Base-by-base conservation (phyloP, 1,139 yeast genomes). In the Debaryomyces singareniensis region DNA sequence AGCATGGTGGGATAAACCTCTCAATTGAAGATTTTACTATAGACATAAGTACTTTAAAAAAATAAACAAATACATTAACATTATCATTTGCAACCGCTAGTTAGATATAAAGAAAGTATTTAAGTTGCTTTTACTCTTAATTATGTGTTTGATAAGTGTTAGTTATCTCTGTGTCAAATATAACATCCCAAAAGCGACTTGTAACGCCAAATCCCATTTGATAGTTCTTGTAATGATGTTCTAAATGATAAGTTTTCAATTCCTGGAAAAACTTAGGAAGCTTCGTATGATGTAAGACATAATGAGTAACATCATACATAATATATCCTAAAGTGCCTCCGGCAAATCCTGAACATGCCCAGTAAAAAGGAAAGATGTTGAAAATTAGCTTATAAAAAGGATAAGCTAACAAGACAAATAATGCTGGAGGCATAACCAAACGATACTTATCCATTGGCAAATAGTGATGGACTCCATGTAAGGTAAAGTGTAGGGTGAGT, bases 181-280 rank as follows among this genome's bases (percentile, higher is more conserved):
- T 84, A 27, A 65, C 72, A 57, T 91, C 98, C 98, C 98, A 91
- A 58, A 86, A 86, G 60, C 74, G 76, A 37, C 87, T 74, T 25
- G 97, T 85, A 37, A 91, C 97, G 44, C 99, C 99, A 46, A 86
- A 91, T 2, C 97, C 99, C 49, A 87, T 61, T 57, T 91, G 95
- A 57, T 85, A 93, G 58, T 93, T 89, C 65, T 89, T 89, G 68
- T 91, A 91, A 53, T 91, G 99, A 57, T 91, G 99, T 55, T 89
- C 97, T 58, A 91, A 71, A 58, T 91, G 99, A 52, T 85, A 79
- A 31, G 82, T 84, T 61, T 91, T 91, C 49, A 86, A 63, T 24
- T 74, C 77, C 53, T 85, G 89, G 58, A 85, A 64, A 51, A 67
- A 82, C 28, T 62, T 50, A 13, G 98, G 98, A 47, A 91, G 68